Evolutionary conservation across 192 early-diverging fungal genomes (phyloP).

Genomic region (Backusella macrospora): DNA sequence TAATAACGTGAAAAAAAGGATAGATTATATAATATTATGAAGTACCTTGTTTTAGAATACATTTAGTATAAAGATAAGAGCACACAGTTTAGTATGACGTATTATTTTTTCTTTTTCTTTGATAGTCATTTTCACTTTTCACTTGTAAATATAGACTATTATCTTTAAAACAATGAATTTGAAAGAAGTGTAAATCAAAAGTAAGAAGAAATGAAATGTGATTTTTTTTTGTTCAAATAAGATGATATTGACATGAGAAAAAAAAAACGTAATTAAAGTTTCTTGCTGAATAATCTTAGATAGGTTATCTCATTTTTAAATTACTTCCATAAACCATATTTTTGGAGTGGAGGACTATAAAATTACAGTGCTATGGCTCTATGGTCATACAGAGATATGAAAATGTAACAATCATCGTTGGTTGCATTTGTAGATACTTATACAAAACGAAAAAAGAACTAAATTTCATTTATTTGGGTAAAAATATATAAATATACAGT

Average conservation of each 20-base stretch:
- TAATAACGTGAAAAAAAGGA: no score
- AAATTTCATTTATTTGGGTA: not conserved
- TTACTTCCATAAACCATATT: not conserved
- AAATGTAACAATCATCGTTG: not conserved
- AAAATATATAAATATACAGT: not conserved
- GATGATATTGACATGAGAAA: not conserved
- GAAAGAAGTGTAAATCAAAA: no score
- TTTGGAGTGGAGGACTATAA: not conserved
- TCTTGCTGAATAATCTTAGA: slow-evolving; percentile 3
- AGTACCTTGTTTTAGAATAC: no score
- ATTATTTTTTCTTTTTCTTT: no score
- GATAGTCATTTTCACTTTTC: no score
- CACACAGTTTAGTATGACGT: no score
- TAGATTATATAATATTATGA: no score
- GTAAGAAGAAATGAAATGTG: no score
- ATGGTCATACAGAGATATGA: not conserved
- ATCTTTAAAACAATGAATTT: no score
- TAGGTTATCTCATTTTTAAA: slow-evolving; percentile 5
- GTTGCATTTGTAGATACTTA: not conserved
- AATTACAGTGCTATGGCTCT: not conserved
- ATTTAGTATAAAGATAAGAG: no score
- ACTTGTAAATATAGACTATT: no score
- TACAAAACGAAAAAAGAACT: not conserved
- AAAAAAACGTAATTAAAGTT: not conserved
- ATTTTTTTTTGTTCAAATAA: no score